These are phyloP conservation scores for Fusarium illudens DNA, from an alignment of 2,329 filamentous ascomycete genomes.

Conservation along the genomic window DNA sequence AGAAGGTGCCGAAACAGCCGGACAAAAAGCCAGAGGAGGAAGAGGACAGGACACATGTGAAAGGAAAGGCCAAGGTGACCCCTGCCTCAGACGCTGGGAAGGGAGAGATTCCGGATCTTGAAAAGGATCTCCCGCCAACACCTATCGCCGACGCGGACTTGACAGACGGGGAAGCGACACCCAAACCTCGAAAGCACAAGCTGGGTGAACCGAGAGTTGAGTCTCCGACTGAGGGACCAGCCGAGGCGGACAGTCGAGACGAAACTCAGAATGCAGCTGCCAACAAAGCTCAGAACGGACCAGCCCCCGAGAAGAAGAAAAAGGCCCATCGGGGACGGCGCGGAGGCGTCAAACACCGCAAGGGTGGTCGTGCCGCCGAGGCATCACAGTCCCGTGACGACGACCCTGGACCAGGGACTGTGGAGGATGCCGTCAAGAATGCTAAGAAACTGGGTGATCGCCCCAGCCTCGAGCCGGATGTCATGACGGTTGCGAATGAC, in stretches of 20 bases:
- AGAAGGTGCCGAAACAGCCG: not conserved
- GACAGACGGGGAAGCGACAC: conserved; percentile 25
- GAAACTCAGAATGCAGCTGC: not conserved
- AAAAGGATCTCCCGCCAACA: conserved; percentile 3
- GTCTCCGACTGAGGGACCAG: not conserved
- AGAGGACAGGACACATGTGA: not conserved
- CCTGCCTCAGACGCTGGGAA: conserved; percentile 9
- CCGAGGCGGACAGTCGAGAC: not conserved
- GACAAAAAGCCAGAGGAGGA: conserved; percentile 14
- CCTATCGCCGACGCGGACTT: conserved; percentile 13
- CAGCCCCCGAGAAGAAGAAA: conserved; percentile 64
- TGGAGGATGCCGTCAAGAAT: conserved; percentile 69
- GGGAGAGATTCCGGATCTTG: conserved; percentile 2
- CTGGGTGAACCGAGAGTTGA: not conserved
- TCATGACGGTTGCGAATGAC: conserved; percentile 65
- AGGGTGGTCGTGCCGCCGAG: conserved; percentile 63
- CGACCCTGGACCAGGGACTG: conserved; percentile 53
- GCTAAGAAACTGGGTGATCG: conserved; percentile 66
- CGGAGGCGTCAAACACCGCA: conserved; percentile 74
- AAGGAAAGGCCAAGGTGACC: not conserved
- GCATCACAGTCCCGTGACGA: conserved; percentile 60
- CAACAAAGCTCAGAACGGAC: not conserved
- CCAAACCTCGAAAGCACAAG: conserved; percentile 13
- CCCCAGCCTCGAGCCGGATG: conserved; percentile 66
- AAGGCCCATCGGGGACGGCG: conserved; percentile 76